Percentiles rank a stretch among this genome's conserved stretches.
These are phyloP conservation scores for Atkinsonella texensis DNA, from an alignment of 2,329 filamentous ascomycete species.

Conservation along the genomic window DNA sequence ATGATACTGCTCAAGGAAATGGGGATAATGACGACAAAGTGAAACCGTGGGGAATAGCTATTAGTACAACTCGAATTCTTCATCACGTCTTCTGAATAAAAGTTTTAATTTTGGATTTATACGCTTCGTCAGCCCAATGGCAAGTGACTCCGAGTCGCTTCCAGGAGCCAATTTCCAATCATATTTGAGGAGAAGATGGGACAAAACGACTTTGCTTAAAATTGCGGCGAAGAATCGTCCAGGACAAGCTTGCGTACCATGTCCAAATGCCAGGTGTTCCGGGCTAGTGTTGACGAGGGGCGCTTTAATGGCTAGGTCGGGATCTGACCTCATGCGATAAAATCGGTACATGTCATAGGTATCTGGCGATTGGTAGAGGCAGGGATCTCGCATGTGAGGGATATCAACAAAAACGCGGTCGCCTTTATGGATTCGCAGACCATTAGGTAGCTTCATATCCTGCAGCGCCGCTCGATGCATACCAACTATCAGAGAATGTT, in stretches of 20 bases:
- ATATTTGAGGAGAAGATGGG: slow-evolving; percentile 8
- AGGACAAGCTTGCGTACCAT: slow-evolving; percentile 8
- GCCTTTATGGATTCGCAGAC: slow-evolving; percentile 4
- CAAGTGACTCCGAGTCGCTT: slow-evolving; percentile 1
- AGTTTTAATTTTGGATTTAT: slow-evolving; percentile 5
- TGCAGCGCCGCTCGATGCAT: slow-evolving; percentile 8
- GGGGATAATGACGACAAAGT: background rate
- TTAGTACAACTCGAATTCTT: slow-evolving; percentile 6
- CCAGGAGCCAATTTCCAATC: slow-evolving; percentile 6
- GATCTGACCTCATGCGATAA: slow-evolving; percentile 5
- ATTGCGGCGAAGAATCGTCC: slow-evolving; percentile 7
- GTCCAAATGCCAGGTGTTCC: slow-evolving; percentile 7
- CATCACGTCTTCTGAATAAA: slow-evolving; percentile 3
- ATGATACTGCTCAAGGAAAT: background rate
- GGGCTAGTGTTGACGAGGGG: slow-evolving; percentile 7
- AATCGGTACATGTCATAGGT: slow-evolving; percentile 8
- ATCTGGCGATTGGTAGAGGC: slow-evolving; percentile 6
- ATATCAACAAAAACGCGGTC: slow-evolving; percentile 8
- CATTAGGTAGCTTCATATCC: slow-evolving; percentile 5
- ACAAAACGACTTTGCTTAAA: slow-evolving; percentile 5
- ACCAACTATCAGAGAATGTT: background rate
- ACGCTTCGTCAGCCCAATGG: slow-evolving; percentile 6
- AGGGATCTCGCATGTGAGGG: slow-evolving; percentile 7
- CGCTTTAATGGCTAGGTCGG: slow-evolving; percentile 5
- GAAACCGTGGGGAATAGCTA: background rate